These are phyloP conservation scores for Hyphopichia pseudoburtonii DNA, from an alignment of 1,139 yeast genomes.

Conservation along the genomic window DNA sequence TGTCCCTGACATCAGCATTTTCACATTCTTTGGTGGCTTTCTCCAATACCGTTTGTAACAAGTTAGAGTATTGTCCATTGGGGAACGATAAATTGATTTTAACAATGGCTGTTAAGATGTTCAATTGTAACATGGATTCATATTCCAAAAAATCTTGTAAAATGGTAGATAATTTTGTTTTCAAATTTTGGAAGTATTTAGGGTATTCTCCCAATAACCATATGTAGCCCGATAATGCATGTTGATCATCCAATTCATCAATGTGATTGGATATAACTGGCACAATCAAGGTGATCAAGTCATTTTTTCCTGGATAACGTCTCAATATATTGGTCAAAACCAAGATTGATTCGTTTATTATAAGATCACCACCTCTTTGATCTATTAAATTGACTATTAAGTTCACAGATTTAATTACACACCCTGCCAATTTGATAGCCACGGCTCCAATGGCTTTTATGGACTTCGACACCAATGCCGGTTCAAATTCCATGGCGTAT, in stretches of 20 bases:
- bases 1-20: conserved; percentile 90
- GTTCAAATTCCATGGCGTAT: conserved; percentile 91
- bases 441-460: conserved; percentile 84
- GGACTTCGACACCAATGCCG: conserved; percentile 81
- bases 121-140: conserved; percentile 73
- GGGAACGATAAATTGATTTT: conserved; percentile 57
- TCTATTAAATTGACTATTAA: conserved; percentile 72
- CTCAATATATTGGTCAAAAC: conserved; percentile 80
- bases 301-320: conserved; percentile 65
- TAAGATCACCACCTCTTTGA: conserved; percentile 70
- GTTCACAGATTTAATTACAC: conserved; percentile 71
- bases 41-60: conserved; percentile 72
- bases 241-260: conserved; percentile 59
- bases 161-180: conserved; percentile 45
- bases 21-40: conserved; percentile 79
- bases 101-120: conserved; percentile 75
- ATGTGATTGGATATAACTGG: conserved; percentile 66
- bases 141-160: conserved; percentile 69
- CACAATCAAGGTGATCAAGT: conserved; percentile 62
- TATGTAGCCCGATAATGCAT: conserved; percentile 72
- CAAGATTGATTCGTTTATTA: conserved; percentile 75
- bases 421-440: conserved; percentile 72
- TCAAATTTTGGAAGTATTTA: conserved; percentile 59
- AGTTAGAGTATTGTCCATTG: conserved; percentile 33
- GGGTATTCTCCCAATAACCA: conserved; percentile 93